Base-by-base conservation (phyloP, 495 filamentous ascomycete species). In the Neurospora hispaniola region DNA sequence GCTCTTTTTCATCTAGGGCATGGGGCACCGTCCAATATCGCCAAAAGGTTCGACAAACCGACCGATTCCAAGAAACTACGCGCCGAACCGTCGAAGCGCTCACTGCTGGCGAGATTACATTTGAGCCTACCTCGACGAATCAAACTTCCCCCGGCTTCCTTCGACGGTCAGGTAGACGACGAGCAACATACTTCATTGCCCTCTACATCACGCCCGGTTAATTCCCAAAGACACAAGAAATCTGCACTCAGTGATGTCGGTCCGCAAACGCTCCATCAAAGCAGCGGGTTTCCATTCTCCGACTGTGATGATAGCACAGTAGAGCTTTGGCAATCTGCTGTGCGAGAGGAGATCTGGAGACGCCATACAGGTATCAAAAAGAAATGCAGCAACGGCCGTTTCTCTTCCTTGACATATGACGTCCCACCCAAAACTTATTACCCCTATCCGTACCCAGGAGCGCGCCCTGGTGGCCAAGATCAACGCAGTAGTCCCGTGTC, bases 31-130 rank as follows among this genome's bases (percentile, higher is more conserved):
- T 70, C 72, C 11, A 76, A 76, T 38, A 72, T 81, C 16, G 73
- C 71, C 59, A 80, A 79, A 70, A 80, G 77, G 43, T 82, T 82
- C 71, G 77, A 82, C 42, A 76, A 81, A 68, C 74, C 77, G 31
- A 74, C 77, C 14, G 73, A 74, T 27, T 75, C 71, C 12, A 72
- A 72, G 38, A 27, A 70, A 69, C 73, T 72, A 20, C 48, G 46
- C 12, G 27, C 68, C 44, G 72, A 71, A 41, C 44, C 71, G 39
- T 68, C 27, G 7, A 81, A 72, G 71, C 73, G 70, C 12, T 82
- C 82, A 31, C 71, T 83, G 69, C 72, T 84, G 27, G 78, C 79
- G 12, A 74, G 76, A 42, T 72, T 84, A 4, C 81, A 82, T 70
- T 72, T 82, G 4, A 76, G 76, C 7, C 74, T 80, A 35, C 76